Evolutionary conservation across 2,329 filamentous ascomycete species (phyloP).

Genomic region (Nemania serpens): DNA sequence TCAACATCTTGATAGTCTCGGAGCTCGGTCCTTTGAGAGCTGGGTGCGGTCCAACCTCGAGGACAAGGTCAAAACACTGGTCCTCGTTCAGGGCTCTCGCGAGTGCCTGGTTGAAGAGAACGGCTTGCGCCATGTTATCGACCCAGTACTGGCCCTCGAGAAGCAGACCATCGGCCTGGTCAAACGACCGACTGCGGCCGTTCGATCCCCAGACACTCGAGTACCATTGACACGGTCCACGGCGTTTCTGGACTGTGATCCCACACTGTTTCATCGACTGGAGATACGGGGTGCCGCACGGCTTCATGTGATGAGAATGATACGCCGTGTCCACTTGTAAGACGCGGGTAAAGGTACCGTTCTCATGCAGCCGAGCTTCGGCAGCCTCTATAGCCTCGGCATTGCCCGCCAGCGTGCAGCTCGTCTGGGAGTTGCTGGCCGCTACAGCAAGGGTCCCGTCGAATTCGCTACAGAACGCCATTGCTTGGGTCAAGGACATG

Average conservation of each 20-base stretch:
- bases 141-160: slow-evolving; percentile 7
- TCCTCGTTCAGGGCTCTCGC: not conserved
- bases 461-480: not conserved
- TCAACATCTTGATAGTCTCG: not conserved
- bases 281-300: slow-evolving; percentile 1
- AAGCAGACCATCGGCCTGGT: not conserved
- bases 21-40: slow-evolving; percentile 2
- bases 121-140: slow-evolving; percentile 5
- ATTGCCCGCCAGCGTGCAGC: slow-evolving; percentile 37
- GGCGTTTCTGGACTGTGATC: not conserved
- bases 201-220: slow-evolving; percentile 21
- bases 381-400: not conserved
- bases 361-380: slow-evolving; percentile 18
- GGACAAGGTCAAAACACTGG: not conserved
- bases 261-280: not conserved
- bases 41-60: slow-evolving; percentile 19
- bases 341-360: slow-evolving; percentile 31
- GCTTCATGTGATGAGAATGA: slow-evolving; percentile 46
- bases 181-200: not conserved
- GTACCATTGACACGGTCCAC: slow-evolving; percentile 21
- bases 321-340: slow-evolving; percentile 46
- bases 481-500: not conserved
- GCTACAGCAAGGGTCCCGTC: slow-evolving; percentile 32
- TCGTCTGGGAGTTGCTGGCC: slow-evolving; percentile 40
- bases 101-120: slow-evolving; percentile 14